Evolutionary conservation across 768 basidiomycete genomes (phyloP).

Genomic region (Suillus decipiens): DNA sequence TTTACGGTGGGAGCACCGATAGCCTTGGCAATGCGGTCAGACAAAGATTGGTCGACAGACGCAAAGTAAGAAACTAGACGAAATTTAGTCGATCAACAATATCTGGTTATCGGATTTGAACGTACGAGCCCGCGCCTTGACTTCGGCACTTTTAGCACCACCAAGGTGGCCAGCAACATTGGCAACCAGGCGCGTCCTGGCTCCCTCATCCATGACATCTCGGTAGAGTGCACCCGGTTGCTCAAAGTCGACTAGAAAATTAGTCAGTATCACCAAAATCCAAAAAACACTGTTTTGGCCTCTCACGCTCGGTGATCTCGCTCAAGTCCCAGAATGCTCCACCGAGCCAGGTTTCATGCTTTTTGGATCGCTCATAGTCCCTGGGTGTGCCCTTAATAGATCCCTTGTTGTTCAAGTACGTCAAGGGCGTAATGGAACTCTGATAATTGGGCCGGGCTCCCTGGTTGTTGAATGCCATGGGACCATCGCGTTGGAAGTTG

Average conservation of each 20-base stretch:
- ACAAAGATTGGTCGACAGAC: slow-evolving; percentile 72
- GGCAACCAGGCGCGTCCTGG: slow-evolving; percentile 60
- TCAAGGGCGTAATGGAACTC: slow-evolving; percentile 71
- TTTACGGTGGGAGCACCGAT: slow-evolving; percentile 58
- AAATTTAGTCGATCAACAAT: slow-evolving; percentile 6
- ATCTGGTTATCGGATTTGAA: slow-evolving; percentile 16
- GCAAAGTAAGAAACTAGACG: slow-evolving; percentile 74
- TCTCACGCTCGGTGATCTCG: slow-evolving; percentile 80
- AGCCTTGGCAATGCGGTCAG: slow-evolving; percentile 77
- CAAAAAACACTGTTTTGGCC: slow-evolving; percentile 4
- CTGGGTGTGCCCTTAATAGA: slow-evolving; percentile 44
- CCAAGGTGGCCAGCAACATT: slow-evolving; percentile 70
- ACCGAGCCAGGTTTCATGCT: slow-evolving; percentile 78
- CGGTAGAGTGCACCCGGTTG: slow-evolving; percentile 73
- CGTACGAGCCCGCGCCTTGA: slow-evolving; percentile 70
- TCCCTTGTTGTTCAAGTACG: slow-evolving; percentile 54
- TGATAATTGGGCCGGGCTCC: slow-evolving; percentile 88
- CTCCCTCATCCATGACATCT: slow-evolving; percentile 65
- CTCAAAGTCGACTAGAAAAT: slow-evolving; percentile 72
- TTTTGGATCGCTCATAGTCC: slow-evolving; percentile 38
- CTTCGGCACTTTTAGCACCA: slow-evolving; percentile 56
- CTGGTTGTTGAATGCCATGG: slow-evolving; percentile 70
- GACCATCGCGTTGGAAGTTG: slow-evolving; percentile 94
- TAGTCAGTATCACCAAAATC: neutral
- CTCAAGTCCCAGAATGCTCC: slow-evolving; percentile 67